Percentiles rank a stretch among this genome's conserved stretches.
Evolutionary conservation across 352 stramenopile genomes (phyloP).

Genomic region (Peronospora destructor): DNA sequence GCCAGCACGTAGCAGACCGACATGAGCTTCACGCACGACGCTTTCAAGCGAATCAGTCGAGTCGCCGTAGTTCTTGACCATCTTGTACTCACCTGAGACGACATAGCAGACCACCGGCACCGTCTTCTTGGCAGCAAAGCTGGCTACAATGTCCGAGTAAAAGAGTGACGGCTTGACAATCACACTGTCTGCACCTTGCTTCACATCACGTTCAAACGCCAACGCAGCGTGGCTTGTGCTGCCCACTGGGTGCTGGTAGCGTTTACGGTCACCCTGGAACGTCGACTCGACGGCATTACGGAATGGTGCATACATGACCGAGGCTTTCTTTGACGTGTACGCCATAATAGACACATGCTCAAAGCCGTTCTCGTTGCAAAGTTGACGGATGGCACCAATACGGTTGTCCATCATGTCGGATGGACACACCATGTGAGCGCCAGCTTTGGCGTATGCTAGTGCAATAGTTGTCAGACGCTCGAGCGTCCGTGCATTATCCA

Average conservation of each 20-base stretch:
- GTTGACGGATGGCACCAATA: constrained; percentile 91
- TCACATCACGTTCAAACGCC: constrained; percentile 72
- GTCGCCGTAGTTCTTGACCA: constrained; percentile 93
- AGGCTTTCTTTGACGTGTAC: constrained; percentile 98
- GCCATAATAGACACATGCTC: constrained; percentile 97
- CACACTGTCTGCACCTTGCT: constrained; percentile 95
- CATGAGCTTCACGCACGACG: constrained; percentile 79
- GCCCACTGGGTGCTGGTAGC: constrained; percentile 93
- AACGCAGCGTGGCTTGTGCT: constrained; percentile 75
- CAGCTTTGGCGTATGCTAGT: constrained; percentile 92
- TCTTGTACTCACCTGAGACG: constrained; percentile 99
- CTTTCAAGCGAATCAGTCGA: constrained; percentile 74
- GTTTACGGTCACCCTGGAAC: constrained; percentile 92
- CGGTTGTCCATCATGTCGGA: constrained; percentile 97
- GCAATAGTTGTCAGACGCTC: constrained; percentile 94
- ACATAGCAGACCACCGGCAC: constrained; percentile 98
- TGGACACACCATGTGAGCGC: constrained; percentile 96
- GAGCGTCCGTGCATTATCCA: constrained; percentile 95
- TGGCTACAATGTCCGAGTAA: constrained; percentile 96
- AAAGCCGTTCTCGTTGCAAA: constrained; percentile 93
- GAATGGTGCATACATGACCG: constrained; percentile 94
- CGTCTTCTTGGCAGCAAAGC: constrained; percentile 87
- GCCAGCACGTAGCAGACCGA: constrained; percentile 86
- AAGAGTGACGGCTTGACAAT: constrained; percentile 99
- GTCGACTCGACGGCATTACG: constrained; percentile 96